Evolutionary conservation across 2,329 filamentous ascomycete species (phyloP).

Genomic region (Leptographium radiaticola): DNA sequence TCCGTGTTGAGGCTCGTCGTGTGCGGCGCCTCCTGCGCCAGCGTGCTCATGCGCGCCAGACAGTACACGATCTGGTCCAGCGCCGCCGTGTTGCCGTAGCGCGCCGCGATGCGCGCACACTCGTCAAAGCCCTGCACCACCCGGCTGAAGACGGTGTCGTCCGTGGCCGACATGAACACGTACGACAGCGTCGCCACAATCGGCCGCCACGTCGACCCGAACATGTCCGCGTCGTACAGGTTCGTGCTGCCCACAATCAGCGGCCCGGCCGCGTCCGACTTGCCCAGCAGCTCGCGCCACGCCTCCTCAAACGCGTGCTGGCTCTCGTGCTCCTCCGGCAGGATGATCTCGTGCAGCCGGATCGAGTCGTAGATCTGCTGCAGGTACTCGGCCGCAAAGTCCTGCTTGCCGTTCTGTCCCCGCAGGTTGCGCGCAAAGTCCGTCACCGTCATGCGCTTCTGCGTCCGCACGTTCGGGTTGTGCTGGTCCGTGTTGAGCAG

Average conservation of each 20-base stretch:
- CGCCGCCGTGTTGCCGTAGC: constrained; percentile 70
- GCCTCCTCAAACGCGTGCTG: constrained; percentile 94
- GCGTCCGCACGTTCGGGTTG: constrained; percentile 71
- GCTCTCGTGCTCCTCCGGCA: constrained; percentile 95
- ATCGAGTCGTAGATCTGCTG: constrained; percentile 84
- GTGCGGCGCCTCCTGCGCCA: constrained; percentile 50
- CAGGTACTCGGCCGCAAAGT: constrained; percentile 76
- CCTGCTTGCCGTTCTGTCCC: constrained; percentile 72
- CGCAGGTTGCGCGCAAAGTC: constrained; percentile 84
- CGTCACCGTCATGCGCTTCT: constrained; percentile 70
- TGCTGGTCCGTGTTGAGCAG: constrained; percentile 97
- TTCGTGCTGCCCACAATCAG: constrained; percentile 79
- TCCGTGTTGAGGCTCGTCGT: constrained; percentile 90
- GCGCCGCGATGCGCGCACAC: constrained; percentile 82
- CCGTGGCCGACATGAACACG: constrained; percentile 96
- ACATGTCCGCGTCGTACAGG: constrained; percentile 95
- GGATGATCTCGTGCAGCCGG: constrained; percentile 83
- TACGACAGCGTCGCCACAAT: constrained; percentile 92
- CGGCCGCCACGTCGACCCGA: constrained; percentile 87
- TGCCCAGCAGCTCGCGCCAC: constrained; percentile 86
- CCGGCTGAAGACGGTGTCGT: constrained; percentile 86
- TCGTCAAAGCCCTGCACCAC: constrained; percentile 94
- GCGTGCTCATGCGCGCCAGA: constrained; percentile 77
- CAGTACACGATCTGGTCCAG: constrained; percentile 89
- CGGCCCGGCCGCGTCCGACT: constrained; percentile 62